phyloP scores from a whole-genome alignment of 2,329 filamentous ascomycete genomes.

The Alternaria novae-zelandiae region DNA sequence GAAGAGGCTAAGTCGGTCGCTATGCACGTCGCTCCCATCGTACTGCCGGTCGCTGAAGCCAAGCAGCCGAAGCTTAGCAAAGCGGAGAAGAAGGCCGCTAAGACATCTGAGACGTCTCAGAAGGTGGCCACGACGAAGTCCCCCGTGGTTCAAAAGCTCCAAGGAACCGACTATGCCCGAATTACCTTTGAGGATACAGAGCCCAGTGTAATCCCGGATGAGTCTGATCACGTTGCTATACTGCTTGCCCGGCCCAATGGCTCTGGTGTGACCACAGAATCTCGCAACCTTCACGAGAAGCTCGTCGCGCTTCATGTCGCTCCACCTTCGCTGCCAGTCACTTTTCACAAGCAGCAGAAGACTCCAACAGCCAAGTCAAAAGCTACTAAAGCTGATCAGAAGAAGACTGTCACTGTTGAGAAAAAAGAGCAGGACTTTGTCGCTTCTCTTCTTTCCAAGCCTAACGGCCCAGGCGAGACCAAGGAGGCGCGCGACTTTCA shows the following conservation, averaged over 20 bases:
- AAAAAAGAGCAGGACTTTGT: background rate
- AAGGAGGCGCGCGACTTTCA: background rate
- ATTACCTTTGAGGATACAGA: no score
- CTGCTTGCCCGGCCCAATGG: background rate
- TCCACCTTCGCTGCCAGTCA: background rate
- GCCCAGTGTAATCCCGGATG: no score
- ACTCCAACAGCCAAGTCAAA: background rate
- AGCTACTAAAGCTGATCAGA: background rate
- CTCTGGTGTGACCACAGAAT: background rate
- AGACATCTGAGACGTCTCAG: background rate
- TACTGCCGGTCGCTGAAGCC: background rate
- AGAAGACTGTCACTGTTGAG: background rate
- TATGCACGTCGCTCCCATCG: background rate
- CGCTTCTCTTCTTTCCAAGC: background rate
- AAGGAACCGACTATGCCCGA: no score
- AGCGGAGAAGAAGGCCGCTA: background rate
- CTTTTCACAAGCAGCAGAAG: background rate
- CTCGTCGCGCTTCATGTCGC: background rate
- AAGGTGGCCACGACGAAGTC: no score
- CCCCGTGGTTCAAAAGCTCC: no score
- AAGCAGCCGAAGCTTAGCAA: background rate
- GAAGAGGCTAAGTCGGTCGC: background rate
- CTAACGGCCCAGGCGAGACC: background rate
- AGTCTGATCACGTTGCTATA: background rate
- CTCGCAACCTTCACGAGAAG: background rate